These are phyloP conservation scores for Pichia sp. DNA, from an alignment of 1,139 yeast species.

Conservation along the genomic window DNA sequence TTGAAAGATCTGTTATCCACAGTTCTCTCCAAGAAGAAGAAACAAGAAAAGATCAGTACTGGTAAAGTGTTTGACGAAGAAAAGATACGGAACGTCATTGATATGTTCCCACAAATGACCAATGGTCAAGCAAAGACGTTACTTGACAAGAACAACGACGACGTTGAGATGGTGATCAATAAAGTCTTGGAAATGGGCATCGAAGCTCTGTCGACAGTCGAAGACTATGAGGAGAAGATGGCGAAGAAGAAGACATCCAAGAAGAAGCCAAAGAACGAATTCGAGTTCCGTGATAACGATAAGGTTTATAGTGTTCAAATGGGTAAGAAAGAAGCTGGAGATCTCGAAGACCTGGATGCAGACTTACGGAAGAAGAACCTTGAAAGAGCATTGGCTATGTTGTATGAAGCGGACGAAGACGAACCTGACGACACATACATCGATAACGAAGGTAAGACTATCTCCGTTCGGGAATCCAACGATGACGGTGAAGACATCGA, in stretches of 20 bases:
- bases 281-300: conserved; percentile 19
- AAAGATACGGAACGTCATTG: conserved; percentile 45
- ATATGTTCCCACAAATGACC: conserved; percentile 58
- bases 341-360: conserved; percentile 32
- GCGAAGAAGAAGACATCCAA: not conserved
- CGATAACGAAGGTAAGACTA: conserved; percentile 52
- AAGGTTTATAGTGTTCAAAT: conserved; percentile 25
- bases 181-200: conserved; percentile 59
- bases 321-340: conserved; percentile 32
- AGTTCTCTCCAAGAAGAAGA: conserved; percentile 29
- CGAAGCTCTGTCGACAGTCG: conserved; percentile 32
- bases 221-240: conserved; percentile 21
- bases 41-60: not conserved
- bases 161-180: conserved; percentile 60
- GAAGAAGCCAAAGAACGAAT: conserved; percentile 12
- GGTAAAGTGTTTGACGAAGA: conserved; percentile 33
- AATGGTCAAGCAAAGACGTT: conserved; percentile 44
- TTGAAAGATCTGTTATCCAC: conserved; percentile 45
- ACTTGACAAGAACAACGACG: conserved; percentile 45
- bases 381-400: conserved; percentile 59
- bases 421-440: conserved; percentile 86
- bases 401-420: conserved; percentile 73
- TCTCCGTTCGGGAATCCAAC: conserved; percentile 31
- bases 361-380: conserved; percentile 55
- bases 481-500: not conserved